These are phyloP conservation scores for Yamadazyma kanchanaburiensis DNA, from an alignment of 1,139 yeast species.

Conservation along the genomic window DNA sequence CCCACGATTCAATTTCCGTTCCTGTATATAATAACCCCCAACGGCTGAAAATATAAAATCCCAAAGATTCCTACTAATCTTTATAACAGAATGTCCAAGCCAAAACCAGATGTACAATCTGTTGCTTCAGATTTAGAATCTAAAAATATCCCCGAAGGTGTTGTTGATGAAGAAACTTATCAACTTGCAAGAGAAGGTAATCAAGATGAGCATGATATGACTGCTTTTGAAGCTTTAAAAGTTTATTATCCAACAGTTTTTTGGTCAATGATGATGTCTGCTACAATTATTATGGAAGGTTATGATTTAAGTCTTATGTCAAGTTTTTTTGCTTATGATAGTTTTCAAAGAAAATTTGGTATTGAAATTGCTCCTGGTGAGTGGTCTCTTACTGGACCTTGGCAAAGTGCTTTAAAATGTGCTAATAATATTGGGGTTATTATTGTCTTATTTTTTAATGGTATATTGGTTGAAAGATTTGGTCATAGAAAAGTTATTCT, in stretches of 20 bases:
- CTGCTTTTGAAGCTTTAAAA: constrained; percentile 14
- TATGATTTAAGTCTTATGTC: constrained; percentile 37
- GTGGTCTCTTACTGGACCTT: constrained; percentile 34
- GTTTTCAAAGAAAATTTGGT: constrained; percentile 39
- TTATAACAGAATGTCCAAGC: too few species aligned
- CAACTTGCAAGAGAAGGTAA: too few species aligned
- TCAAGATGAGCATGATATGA: constrained; percentile 17
- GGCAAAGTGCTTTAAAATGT: constrained; percentile 44
- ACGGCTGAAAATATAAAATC: too few species aligned
- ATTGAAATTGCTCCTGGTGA: constrained; percentile 22
- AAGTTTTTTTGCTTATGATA: constrained; percentile 40
- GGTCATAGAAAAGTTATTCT: constrained; percentile 39
- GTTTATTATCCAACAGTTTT: constrained; percentile 32
- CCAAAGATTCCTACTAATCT: too few species aligned
- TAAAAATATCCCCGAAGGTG: too few species aligned
- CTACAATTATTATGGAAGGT: too few species aligned
- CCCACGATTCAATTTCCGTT: too few species aligned
- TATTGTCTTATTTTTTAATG: constrained; percentile 35
- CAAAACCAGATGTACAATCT: too few species aligned
- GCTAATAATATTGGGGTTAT: constrained; percentile 33
- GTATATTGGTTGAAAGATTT: constrained; percentile 31
- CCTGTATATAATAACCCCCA: too few species aligned
- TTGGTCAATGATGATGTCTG: constrained; percentile 43
- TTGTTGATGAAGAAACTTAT: too few species aligned
- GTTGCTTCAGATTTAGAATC: too few species aligned